These are phyloP conservation scores for Talaromyces proteolyticus DNA, from an alignment of 495 filamentous ascomycete species.

Conservation along the genomic window DNA sequence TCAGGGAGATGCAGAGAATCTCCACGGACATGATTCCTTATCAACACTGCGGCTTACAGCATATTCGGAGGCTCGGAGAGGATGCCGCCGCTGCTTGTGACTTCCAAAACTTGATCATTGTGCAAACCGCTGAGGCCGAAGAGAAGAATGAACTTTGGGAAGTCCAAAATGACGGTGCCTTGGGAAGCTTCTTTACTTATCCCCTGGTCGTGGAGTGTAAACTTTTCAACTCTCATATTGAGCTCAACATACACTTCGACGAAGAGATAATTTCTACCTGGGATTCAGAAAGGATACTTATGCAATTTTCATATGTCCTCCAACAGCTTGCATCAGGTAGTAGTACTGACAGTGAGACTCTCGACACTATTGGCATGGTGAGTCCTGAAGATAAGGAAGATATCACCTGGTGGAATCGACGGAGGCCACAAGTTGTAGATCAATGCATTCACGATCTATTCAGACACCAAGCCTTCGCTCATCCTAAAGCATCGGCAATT, in stretches of 20 bases:
- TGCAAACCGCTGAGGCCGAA: conserved; percentile 35
- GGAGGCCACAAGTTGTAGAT: neutral
- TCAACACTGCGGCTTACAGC: conserved; percentile 39
- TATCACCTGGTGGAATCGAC: conserved; percentile 15
- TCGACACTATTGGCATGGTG: conserved; percentile 9
- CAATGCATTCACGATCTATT: conserved; percentile 7
- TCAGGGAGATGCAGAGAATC: conserved; percentile 34
- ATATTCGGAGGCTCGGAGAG: conserved; percentile 29
- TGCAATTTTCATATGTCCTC: conserved; percentile 12
- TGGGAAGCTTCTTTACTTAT: conserved; percentile 43
- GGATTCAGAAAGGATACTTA: conserved; percentile 15
- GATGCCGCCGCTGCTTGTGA: conserved; percentile 49
- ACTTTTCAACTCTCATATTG: conserved; percentile 19
- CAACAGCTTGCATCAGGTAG: conserved; percentile 9
- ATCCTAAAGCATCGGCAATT: conserved; percentile 1
- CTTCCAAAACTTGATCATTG: conserved; percentile 56
- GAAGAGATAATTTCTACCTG: conserved; percentile 30
- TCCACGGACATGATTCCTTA: conserved; percentile 44
- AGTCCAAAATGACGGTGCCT: conserved; percentile 38
- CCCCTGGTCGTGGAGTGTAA: conserved; percentile 43
- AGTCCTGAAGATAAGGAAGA: conserved; percentile 13
- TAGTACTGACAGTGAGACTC: neutral
- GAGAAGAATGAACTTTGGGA: conserved; percentile 30
- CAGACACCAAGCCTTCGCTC: neutral
- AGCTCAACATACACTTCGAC: conserved; percentile 29